These are phyloP conservation scores for Syzygium malaccense DNA, from an alignment of 441 rosid species.

Conservation along the genomic window DNA sequence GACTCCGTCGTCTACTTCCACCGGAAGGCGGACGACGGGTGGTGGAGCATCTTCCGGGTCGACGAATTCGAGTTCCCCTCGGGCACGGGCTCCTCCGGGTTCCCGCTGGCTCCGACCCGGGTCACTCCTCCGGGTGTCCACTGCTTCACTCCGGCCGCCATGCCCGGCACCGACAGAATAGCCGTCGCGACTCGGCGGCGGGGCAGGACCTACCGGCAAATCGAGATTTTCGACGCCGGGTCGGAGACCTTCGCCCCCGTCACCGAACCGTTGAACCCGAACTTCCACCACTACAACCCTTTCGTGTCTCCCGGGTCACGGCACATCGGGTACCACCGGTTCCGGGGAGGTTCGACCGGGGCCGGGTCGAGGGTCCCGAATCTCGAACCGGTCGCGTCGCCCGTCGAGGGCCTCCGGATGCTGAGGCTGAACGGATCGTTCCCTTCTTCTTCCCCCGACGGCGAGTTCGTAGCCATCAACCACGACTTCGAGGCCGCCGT, in stretches of 20 bases:
- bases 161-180: conserved; percentile 45
- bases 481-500: conserved; percentile 25
- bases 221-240: conserved; percentile 55
- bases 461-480: conserved; percentile 50
- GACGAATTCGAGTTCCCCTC: conserved; percentile 19
- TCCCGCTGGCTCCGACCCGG: conserved; percentile 34
- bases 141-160: conserved; percentile 83
- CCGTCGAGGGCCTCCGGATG: conserved; percentile 34
- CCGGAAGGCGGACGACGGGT: conserved; percentile 66
- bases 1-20: conserved; percentile 68
- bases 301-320: conserved; percentile 48
- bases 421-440: conserved; percentile 57
- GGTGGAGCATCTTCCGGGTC: conserved; percentile 75
- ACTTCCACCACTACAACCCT: conserved; percentile 69
- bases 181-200: conserved; percentile 70
- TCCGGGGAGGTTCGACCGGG: conserved; percentile 50
- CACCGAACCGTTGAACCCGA: conserved; percentile 47
- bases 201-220: conserved; percentile 34
- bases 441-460: conserved; percentile 57
- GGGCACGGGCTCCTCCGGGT: conserved; percentile 7
- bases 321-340: conserved; percentile 65
- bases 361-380: conserved; percentile 40
- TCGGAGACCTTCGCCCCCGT: conserved; percentile 31
- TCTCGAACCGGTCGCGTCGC: conserved; percentile 59
- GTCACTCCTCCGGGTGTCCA: conserved; percentile 81